A percentile compares a stretch with the other conserved stretches of the same genome.
Evolutionary conservation across 768 basidiomycete genomes (phyloP).

Genomic region (Phaeotremella fagi): DNA sequence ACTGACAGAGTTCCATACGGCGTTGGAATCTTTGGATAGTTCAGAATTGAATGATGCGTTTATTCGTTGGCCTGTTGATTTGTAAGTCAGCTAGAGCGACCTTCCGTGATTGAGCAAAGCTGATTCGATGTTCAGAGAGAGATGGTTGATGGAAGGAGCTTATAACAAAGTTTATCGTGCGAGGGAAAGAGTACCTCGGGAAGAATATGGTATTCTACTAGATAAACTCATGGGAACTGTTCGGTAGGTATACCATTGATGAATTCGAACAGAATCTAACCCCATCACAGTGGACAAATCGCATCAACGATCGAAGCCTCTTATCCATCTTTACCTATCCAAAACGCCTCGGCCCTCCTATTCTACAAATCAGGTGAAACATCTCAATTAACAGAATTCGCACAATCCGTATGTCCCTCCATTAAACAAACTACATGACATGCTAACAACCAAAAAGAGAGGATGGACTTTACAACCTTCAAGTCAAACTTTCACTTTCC

Average conservation of each 20-base stretch:
- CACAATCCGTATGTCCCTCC: slow-evolving; percentile 60
- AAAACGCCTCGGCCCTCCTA: slow-evolving; percentile 81
- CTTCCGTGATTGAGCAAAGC: neutral
- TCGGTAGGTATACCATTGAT: slow-evolving; percentile 54
- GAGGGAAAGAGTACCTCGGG: slow-evolving; percentile 81
- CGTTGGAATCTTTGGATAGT: slow-evolving; percentile 71
- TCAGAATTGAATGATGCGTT: slow-evolving; percentile 46
- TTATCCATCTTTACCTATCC: slow-evolving; percentile 82
- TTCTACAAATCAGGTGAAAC: slow-evolving; percentile 86
- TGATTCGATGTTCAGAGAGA: slow-evolving; percentile 54
- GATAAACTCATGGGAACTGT: slow-evolving; percentile 92
- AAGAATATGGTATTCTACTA: slow-evolving; percentile 92
- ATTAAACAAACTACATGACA: neutral
- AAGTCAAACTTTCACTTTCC: slow-evolving; percentile 67
- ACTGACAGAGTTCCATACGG: slow-evolving; percentile 96
- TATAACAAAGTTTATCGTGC: slow-evolving; percentile 98
- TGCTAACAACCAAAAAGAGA: slow-evolving; percentile 1
- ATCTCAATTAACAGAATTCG: slow-evolving; percentile 58
- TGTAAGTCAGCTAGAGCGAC: slow-evolving; percentile 22
- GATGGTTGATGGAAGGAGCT: slow-evolving; percentile 97
- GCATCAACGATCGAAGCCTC: slow-evolving; percentile 93
- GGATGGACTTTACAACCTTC: slow-evolving; percentile 60
- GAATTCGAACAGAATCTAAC: neutral
- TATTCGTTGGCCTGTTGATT: slow-evolving; percentile 44
- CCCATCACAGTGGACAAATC: slow-evolving; percentile 76